phyloP scores from a whole-genome alignment of 2,329 filamentous ascomycete species.

The Diaporthe sp. region DNA sequence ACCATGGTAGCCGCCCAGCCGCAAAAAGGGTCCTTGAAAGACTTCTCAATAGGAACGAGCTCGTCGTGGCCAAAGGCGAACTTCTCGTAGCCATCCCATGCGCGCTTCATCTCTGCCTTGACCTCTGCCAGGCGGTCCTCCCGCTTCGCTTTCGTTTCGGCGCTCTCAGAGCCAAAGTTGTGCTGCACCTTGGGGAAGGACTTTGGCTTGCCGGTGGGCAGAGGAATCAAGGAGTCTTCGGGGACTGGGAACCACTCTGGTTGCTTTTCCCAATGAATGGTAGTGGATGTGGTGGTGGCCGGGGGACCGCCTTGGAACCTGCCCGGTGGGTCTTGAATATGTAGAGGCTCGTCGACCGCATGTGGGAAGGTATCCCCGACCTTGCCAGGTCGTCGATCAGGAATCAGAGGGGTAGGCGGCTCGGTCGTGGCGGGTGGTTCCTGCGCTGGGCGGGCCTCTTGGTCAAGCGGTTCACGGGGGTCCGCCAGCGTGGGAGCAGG shows the following conservation, averaged over 20 bases:
- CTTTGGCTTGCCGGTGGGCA: conserved; percentile 80
- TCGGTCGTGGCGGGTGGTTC: conserved; percentile 45
- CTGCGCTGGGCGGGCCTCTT: conserved; percentile 42
- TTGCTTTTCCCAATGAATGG: conserved; percentile 79
- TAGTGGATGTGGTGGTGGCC: conserved; percentile 42
- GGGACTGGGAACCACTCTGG: conserved; percentile 84
- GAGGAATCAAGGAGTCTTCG: conserved; percentile 75
- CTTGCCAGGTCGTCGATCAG: conserved; percentile 46
- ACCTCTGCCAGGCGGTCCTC: conserved; percentile 74
- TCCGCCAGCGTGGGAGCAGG: conserved; percentile 38
- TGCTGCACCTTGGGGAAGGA: conserved; percentile 83
- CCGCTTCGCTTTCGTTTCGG: conserved; percentile 71
- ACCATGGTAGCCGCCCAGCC: conserved; percentile 92
- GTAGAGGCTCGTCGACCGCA: conserved; percentile 40
- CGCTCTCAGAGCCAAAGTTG: conserved; percentile 75
- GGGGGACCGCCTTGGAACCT: conserved; percentile 42
- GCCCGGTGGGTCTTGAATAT: conserved; percentile 43
- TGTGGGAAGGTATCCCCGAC: conserved; percentile 41
- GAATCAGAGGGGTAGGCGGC: conserved; percentile 45
- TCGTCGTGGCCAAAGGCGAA: conserved; percentile 91
- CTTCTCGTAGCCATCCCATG: conserved; percentile 86
- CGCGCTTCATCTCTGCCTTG: conserved; percentile 79
- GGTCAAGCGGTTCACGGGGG: background rate
- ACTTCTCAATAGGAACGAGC: conserved; percentile 77
- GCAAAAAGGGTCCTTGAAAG: conserved; percentile 84